phyloP scores from a whole-genome alignment of 148 eudicot genomes.

The Hydrangea macrophylla region DNA sequence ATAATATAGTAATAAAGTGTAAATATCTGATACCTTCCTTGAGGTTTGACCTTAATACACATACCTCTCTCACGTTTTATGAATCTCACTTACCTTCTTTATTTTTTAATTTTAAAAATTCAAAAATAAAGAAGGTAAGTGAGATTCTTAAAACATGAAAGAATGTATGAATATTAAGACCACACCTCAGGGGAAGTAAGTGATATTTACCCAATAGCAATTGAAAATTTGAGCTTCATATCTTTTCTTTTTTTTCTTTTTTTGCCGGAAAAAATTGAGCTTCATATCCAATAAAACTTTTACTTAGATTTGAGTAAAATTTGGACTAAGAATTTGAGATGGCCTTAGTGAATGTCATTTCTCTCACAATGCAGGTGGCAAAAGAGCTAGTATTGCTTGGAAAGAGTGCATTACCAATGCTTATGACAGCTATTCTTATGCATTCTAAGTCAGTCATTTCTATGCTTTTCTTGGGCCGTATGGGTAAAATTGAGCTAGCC shows the following conservation, averaged over 20 bases:
- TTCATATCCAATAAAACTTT: neutral
- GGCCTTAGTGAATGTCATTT: no score
- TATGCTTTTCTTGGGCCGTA: slow-evolving; percentile 72
- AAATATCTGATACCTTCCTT: no score
- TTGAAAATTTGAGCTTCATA: neutral
- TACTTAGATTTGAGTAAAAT: neutral
- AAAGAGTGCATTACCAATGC: slow-evolving; percentile 57
- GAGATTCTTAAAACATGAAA: no score
- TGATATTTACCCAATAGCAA: neutral
- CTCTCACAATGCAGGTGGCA: slow-evolving; percentile 35
- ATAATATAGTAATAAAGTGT: no score
- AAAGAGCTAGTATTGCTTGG: slow-evolving; percentile 58
- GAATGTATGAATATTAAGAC: no score
- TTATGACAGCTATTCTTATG: slow-evolving; percentile 50
- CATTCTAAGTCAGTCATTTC: slow-evolving; percentile 75
- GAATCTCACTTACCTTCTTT: no score
- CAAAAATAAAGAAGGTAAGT: no score
- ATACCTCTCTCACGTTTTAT: no score
- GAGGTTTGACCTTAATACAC: no score
- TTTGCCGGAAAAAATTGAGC: no score
- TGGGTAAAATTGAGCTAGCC: slow-evolving; percentile 65
- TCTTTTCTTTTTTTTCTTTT: neutral
- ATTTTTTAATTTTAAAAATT: no score
- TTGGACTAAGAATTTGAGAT: no score
- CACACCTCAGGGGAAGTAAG: neutral